These are phyloP conservation scores for Taxawa tesnikishii DNA, from an alignment of 2,329 filamentous ascomycete species.

Conservation along the genomic window DNA sequence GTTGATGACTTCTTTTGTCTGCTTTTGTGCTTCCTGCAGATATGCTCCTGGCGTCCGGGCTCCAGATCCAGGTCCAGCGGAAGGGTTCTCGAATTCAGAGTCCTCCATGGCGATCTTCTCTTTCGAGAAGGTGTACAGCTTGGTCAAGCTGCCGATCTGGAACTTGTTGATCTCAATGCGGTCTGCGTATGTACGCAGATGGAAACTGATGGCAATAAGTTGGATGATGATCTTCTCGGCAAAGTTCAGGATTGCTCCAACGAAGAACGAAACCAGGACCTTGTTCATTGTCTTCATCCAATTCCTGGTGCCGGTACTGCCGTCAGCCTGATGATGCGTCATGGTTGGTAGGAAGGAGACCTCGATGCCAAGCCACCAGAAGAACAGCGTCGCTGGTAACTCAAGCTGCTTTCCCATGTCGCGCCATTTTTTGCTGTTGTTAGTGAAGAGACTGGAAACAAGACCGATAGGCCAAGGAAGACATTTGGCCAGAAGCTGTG, in stretches of 20 bases:
- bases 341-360: conserved; percentile 78
- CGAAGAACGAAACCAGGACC: conserved; percentile 74
- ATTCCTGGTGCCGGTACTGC: conserved; percentile 36
- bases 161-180: conserved; percentile 89
- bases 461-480: conserved; percentile 51
- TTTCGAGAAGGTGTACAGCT: conserved; percentile 54
- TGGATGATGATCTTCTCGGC: conserved; percentile 90
- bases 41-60: conserved; percentile 61
- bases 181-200: conserved; percentile 79
- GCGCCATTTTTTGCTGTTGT: conserved; percentile 84
- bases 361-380: conserved; percentile 82
- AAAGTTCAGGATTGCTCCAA: conserved; percentile 68
- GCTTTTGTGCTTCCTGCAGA: conserved; percentile 57
- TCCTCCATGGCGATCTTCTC: conserved; percentile 56
- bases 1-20: conserved; percentile 61
- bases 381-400: conserved; percentile 71
- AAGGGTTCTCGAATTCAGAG: conserved; percentile 58
- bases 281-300: conserved; percentile 80
- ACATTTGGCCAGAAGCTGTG: conserved; percentile 47
- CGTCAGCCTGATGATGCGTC: conserved; percentile 48
- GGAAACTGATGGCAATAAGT: conserved; percentile 87
- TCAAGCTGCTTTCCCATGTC: conserved; percentile 80
- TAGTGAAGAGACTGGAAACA: conserved; percentile 65
- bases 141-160: conserved; percentile 58
- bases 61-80: conserved; percentile 41